Evolutionary conservation across 345 rosid species (phyloP), one percentile per base, ranked within the genome.

Genomic region (Eucalyptus tenuipes): DNA sequence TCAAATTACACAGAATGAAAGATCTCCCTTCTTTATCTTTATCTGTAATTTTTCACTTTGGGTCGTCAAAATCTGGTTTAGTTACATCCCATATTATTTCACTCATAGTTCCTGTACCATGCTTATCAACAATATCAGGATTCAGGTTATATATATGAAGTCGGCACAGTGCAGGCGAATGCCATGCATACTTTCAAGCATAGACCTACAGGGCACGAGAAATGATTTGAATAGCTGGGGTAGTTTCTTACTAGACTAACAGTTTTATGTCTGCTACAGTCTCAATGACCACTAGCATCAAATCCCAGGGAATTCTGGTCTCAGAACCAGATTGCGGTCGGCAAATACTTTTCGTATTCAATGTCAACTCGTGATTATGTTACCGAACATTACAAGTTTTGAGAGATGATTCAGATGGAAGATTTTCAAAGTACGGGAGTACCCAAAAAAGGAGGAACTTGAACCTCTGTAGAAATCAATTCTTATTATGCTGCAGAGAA

Each of bases 261-360:
- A 15, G 10, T 33, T 25, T 61, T 27, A 6, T 61, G 68, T 27
- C 17, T 61, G 33, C 68, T 61, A 27, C 31, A 27, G 68, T 61
- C 68, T 61, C 17, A 27, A 61, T 27, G n/a, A 61, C 16, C 68
- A 6, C 31, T 61, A 61, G 68, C 33, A 29, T 61, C 8, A 27
- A 16, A 27, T 61, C 8, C 66, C 4, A 8, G 33, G 68, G 17
- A 61, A 29, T 29, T 1, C 33, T 29, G 18, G 75, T n/a, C 20
- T 64, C 1, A 0, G 37, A n/a, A 64, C 1, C 5, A n/a, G 75
- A 64, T n/a, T 64, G 75, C 3, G 18, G 20, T 14, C 0, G 20
- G 20, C 20, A 2, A 13, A 4, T 61, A 2, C 75, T 64, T 64
- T 64, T n/a, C 3, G 20, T 64, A n/a, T 64, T n/a, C 33, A 64